These are phyloP conservation scores for Coemansia furcata DNA, from an alignment of 192 early-diverging fungal species.

Conservation along the genomic window DNA sequence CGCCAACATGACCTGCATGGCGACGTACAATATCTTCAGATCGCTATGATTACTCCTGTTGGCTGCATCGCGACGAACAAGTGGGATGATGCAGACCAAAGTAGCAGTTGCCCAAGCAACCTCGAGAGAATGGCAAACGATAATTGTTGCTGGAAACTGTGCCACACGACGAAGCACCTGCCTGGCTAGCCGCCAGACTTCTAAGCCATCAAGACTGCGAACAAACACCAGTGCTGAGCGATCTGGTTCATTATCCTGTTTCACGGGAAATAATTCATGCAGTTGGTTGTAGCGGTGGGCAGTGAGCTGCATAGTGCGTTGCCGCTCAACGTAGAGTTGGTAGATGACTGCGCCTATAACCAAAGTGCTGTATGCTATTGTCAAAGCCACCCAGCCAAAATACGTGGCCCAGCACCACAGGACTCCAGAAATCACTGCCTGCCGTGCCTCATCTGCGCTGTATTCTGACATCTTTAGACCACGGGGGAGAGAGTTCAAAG, in stretches of 20 bases:
- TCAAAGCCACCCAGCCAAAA: slow-evolving; percentile 37
- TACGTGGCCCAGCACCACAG: slow-evolving; percentile 38
- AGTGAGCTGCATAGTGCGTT: slow-evolving; percentile 6
- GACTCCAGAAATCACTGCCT: slow-evolving; percentile 20
- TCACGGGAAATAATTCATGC: neutral
- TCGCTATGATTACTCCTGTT: neutral
- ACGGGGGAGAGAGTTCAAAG: slow-evolving; percentile 20
- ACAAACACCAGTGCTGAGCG: slow-evolving; percentile 14
- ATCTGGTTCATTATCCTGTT: neutral
- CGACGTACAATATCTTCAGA: slow-evolving; percentile 21
- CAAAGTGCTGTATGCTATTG: slow-evolving; percentile 14
- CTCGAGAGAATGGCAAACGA: slow-evolving; percentile 25
- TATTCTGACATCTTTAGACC: neutral
- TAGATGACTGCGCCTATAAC: slow-evolving; percentile 21
- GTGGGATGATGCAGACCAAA: slow-evolving; percentile 13
- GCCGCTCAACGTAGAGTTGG: slow-evolving; percentile 13
- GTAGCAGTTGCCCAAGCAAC: slow-evolving; percentile 32
- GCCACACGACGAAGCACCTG: slow-evolving; percentile 36
- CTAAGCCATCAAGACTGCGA: slow-evolving; percentile 2
- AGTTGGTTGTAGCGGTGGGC: slow-evolving; percentile 6
- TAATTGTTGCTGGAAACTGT: slow-evolving; percentile 31
- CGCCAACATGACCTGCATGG: slow-evolving; percentile 31
- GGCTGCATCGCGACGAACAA: slow-evolving; percentile 6
- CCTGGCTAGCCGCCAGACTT: slow-evolving; percentile 23
- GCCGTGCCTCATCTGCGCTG: slow-evolving; percentile 2